These are phyloP conservation scores for Cyclotella cryptica DNA, from an alignment of 108 stramenopile species.

Conservation along the genomic window DNA sequence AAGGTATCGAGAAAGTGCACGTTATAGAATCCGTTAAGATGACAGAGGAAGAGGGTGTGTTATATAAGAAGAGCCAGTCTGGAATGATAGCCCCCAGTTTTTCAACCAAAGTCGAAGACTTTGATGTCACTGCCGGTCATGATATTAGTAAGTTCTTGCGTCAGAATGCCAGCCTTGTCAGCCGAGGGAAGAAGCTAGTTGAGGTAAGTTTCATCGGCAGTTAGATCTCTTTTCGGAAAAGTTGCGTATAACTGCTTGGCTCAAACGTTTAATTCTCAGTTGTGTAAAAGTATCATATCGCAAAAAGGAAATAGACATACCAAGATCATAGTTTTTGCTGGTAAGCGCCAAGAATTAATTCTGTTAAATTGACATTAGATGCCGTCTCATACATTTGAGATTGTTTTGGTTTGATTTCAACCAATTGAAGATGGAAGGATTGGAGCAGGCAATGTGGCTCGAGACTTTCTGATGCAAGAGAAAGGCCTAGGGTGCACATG, in stretches of 20 bases:
- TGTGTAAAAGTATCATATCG: conserved; percentile 60
- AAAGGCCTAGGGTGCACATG: conserved; percentile 55
- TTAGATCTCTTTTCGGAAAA: neutral
- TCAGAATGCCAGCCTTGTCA: conserved; percentile 57
- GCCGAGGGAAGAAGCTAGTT: conserved; percentile 52
- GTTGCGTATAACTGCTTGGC: neutral
- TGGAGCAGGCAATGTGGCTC: conserved; percentile 55
- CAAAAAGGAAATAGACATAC: conserved; percentile 52
- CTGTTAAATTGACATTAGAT: neutral
- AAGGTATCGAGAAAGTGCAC: conserved; percentile 55
- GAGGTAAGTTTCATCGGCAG: conserved; percentile 13
- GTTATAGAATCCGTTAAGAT: conserved; percentile 36
- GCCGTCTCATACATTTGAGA: too few relatives aligned
- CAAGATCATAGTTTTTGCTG: conserved; percentile 81
- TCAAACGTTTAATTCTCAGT: neutral
- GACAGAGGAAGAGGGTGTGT: conserved; percentile 51
- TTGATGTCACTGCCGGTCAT: conserved; percentile 63
- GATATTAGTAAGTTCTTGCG: conserved; percentile 62
- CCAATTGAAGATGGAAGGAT: conserved; percentile 46
- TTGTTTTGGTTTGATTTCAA: neutral
- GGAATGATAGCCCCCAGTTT: conserved; percentile 54
- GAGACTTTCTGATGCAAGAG: conserved; percentile 43
- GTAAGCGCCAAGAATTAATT: neutral
- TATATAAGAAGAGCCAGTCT: conserved; percentile 58
- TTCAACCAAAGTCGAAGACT: conserved; percentile 59